Evolutionary conservation across 768 basidiomycete species (phyloP).

Genomic region (Leccinum fibrillosum): DNA sequence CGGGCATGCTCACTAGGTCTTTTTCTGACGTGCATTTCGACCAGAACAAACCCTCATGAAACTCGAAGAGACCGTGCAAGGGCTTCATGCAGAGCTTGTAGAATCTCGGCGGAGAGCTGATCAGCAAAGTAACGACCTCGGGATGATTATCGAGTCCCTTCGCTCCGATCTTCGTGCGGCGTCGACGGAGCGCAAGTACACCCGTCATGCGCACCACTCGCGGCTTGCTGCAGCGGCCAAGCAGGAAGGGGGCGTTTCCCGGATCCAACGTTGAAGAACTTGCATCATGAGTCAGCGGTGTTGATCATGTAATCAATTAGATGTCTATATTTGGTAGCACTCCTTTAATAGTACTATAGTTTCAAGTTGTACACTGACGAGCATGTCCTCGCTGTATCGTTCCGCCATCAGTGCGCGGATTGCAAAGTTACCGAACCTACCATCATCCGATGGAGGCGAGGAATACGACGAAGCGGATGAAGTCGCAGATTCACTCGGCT

Average conservation of each 20-base stretch:
- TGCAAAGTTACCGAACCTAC: constrained; percentile 67
- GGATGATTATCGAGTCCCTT: not conserved
- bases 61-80: constrained; percentile 2
- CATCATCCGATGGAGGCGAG: constrained; percentile 41
- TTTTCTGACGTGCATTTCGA: not conserved
- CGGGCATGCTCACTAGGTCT: rapidly evolving
- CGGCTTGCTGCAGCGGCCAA: not conserved
- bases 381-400: constrained; percentile 72
- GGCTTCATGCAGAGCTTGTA: not conserved
- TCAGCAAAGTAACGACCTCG: not conserved
- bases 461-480: constrained; percentile 44
- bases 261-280: not conserved
- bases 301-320: constrained; percentile 2
- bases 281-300: not conserved
- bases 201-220: not conserved
- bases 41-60: constrained; percentile 2
- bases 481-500: constrained; percentile 53
- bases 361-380: not conserved
- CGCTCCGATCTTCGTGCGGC: not conserved
- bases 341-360: not conserved
- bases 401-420: constrained; percentile 75
- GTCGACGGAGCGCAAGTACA: not conserved
- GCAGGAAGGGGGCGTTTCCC: not conserved
- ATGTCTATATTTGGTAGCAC: not conserved
- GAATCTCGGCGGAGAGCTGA: not conserved